Evolutionary conservation across 257 asterid species (phyloP).

Genomic region (Plantago elongata): DNA sequence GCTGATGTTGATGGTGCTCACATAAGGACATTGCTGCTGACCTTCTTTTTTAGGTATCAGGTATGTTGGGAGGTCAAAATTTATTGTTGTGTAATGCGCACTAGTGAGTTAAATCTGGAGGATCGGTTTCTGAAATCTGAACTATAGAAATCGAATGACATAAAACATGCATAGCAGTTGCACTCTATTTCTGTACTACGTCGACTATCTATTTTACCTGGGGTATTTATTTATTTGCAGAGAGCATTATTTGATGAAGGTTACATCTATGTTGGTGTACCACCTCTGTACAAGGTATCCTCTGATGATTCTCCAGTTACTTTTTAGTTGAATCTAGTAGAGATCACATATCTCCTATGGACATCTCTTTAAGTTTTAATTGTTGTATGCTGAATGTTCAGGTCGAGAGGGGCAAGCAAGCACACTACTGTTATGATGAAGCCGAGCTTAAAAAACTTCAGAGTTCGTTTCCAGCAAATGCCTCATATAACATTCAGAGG

Average conservation of each 20-base stretch:
- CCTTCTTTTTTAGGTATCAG: slow-evolving; percentile 96
- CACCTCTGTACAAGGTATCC: slow-evolving; percentile 89
- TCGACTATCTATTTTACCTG: slow-evolving; percentile 20
- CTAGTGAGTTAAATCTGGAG: too few species aligned
- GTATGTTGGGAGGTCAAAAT: slow-evolving; percentile 28
- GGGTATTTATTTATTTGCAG: slow-evolving; percentile 46
- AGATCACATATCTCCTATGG: slow-evolving; percentile 10
- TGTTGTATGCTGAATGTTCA: slow-evolving; percentile 24
- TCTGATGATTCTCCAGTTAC: slow-evolving; percentile 1
- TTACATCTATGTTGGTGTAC: slow-evolving; percentile 93
- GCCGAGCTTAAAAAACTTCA: slow-evolving; percentile 63
- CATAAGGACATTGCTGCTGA: slow-evolving; percentile 81
- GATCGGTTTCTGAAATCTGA: too few species aligned
- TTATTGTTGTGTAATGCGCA: too few species aligned
- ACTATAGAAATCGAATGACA: neutral
- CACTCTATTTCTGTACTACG: neutral
- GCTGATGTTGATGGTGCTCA: slow-evolving; percentile 99
- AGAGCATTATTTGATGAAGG: slow-evolving; percentile 93
- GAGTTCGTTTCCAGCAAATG: slow-evolving; percentile 78
- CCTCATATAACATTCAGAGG: slow-evolving; percentile 93
- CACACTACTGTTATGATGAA: slow-evolving; percentile 79
- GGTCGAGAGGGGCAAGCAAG: slow-evolving; percentile 96
- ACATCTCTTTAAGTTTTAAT: slow-evolving; percentile 14
- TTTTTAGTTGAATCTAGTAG: slow-evolving; percentile 1
- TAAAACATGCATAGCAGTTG: too few species aligned